Evolutionary conservation across 768 basidiomycete genomes (phyloP), one percentile per base, ranked within the genome.

Genomic region (Calocybe indica): DNA sequence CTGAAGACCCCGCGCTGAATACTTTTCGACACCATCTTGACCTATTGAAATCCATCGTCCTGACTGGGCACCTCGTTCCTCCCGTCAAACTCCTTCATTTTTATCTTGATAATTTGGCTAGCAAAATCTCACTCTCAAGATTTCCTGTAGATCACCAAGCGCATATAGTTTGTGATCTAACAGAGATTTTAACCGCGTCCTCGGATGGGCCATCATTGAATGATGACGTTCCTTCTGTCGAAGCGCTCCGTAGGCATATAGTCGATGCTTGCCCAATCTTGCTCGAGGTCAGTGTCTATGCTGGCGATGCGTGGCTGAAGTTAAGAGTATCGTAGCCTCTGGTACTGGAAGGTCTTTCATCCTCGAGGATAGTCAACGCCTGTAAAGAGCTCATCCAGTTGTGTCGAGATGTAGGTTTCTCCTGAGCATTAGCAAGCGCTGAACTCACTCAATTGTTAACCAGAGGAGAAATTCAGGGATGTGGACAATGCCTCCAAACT

Each of bases 61-160:
- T 77, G 36, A 68, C 73, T 36, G 69, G 67, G 52, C 64, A 58
- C 33, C 58, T 71, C 28, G 69, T 71, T 1, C 65, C 73, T 6
- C 65, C 80, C 11, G 55, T 67, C 29, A 67, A 69, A 43, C 62
- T 85, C 11, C 59, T 84, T 33, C 75, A 68, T 29, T 80, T 81
- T 54, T 85, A 80, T 51, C 69, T 72, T 56, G 59, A 64, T 37
- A 48, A 61, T 43, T 48, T 72, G 22, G 60, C 76, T 36, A 65
- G 72, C 35, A 82, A 75, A 55, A 61, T 72, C 46, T 70, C 69
- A 15, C 60, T 83, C 22, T 70, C 71, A 45, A 72, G 70, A 46
- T 68, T 82, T 5, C 52, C 62, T 3, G 62, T 62, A 32, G 65
- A 70, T 32, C 72, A 76, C 37, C 75, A 73, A 54, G 55, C 68